Conservation (phyloP, 257 asterid genomes). For the Ballota nigra region DNA sequence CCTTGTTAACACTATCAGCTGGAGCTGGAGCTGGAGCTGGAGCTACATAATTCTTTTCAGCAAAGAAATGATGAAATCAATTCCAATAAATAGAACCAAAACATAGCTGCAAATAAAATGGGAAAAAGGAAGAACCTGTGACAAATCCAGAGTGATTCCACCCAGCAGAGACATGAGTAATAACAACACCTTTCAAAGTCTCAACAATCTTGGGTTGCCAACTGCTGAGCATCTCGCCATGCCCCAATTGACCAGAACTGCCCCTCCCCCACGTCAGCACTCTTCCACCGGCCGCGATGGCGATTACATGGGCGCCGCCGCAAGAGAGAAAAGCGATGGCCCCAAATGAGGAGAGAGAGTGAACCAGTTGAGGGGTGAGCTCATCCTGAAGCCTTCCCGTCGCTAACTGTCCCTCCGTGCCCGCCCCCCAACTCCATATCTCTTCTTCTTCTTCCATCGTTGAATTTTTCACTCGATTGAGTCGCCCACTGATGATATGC, state of each 20-base stretch:
- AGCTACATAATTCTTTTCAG: no score
- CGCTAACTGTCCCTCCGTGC: slow-evolving; percentile 85
- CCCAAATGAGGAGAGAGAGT: slow-evolving; percentile 47
- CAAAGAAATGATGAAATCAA: background rate
- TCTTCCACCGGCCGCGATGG: slow-evolving; percentile 71
- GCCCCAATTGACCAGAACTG: slow-evolving; percentile 86
- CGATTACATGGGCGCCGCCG: slow-evolving; percentile 94
- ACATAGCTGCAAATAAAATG: background rate
- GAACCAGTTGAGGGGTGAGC: slow-evolving; percentile 54
- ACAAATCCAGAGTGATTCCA: slow-evolving; percentile 97
- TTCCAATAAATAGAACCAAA: background rate
- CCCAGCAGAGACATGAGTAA: slow-evolving; percentile 78
- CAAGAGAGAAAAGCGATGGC: slow-evolving; percentile 68
- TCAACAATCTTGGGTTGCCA: slow-evolving; percentile 47
- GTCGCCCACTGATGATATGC: background rate
- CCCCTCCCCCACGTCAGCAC: slow-evolving; percentile 97
- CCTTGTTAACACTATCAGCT: no score
- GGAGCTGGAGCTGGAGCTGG: no score
- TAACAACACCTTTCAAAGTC: slow-evolving; percentile 40
- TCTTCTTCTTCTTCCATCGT: slow-evolving; percentile 20
- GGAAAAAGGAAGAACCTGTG: slow-evolving; percentile 50
- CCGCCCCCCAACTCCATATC: slow-evolving; percentile 97
- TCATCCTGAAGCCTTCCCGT: slow-evolving; percentile 70
- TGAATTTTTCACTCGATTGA: slow-evolving; percentile 9
- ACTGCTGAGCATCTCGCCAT: slow-evolving; percentile 55